Conservation (phyloP, 1,284 basidiomycete species). For the Xanthoconium separans region DNA sequence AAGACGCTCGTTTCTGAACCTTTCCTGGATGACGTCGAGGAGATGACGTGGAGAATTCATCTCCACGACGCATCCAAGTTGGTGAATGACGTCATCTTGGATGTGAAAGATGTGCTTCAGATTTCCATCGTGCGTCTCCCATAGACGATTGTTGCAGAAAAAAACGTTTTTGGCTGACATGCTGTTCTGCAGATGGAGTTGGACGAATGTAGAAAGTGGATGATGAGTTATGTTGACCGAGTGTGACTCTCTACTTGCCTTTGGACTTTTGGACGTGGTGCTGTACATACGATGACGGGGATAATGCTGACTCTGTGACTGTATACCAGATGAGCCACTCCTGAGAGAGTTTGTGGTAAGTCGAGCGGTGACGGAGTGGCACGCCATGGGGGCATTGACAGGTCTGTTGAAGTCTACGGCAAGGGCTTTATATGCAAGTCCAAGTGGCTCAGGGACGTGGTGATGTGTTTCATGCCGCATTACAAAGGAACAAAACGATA, state of each 20-base stretch:
- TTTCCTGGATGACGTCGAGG: slow-evolving; percentile 2
- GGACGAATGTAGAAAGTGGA: slow-evolving; percentile 26
- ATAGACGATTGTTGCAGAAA: too few relatives aligned
- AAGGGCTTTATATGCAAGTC: too few relatives aligned
- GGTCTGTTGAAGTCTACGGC: too few relatives aligned
- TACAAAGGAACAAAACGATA: too few relatives aligned
- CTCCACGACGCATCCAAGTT: slow-evolving; percentile 34
- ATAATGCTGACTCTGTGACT: neutral
- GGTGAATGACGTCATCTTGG: slow-evolving; percentile 42
- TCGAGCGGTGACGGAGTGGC: too few relatives aligned
- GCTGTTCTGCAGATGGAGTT: slow-evolving; percentile 22
- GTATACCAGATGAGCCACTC: neutral
- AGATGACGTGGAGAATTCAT: slow-evolving; percentile 19
- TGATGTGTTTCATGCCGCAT: too few relatives aligned
- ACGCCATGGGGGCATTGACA: too few relatives aligned
- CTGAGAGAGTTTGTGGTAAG: too few relatives aligned
- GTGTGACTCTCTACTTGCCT: neutral
- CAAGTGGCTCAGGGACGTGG: too few relatives aligned
- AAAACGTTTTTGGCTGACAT: too few relatives aligned
- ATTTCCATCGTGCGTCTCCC: slow-evolving; percentile 46
- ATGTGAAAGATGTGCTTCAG: slow-evolving; percentile 43
- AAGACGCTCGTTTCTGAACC: neutral
- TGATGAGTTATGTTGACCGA: slow-evolving; percentile 13
- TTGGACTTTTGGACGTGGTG: neutral
- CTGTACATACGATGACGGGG: neutral